Percentiles rank a stretch among this genome's conserved stretches.
phyloP scores from a whole-genome alignment of 352 stramenopile genomes.

The Phytophthora sojae region DNA sequence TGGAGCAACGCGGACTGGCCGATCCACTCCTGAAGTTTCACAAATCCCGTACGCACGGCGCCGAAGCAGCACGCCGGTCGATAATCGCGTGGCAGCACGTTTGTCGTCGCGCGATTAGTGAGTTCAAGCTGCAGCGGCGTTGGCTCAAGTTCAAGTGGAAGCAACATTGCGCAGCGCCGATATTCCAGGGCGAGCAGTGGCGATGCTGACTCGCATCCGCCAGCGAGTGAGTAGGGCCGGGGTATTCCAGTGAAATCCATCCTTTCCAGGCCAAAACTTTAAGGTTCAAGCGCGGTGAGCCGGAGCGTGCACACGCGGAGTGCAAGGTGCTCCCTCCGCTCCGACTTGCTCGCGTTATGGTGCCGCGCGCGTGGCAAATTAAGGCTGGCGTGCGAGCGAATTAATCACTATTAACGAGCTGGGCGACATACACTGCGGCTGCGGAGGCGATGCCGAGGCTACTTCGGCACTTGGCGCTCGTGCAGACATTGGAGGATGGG shows the following conservation, averaged over 20 bases:
- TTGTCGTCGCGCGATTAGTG: slow-evolving; percentile 1
- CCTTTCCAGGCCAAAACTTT: slow-evolving; percentile 22
- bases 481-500: background rate
- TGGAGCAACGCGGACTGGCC: background rate
- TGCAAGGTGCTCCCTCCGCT: slow-evolving; percentile 22
- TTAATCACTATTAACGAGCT: slow-evolving; percentile 25
- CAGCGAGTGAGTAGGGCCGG: slow-evolving; percentile 7
- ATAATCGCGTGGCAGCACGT: background rate
- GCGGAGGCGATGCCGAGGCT: background rate
- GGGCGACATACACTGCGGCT: background rate
- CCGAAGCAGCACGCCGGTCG: too few relatives aligned
- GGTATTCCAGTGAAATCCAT: slow-evolving; percentile 32
- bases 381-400: slow-evolving; percentile 12
- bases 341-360: background rate
- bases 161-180: slow-evolving; percentile 12
- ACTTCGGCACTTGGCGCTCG: background rate
- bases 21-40: slow-evolving; percentile 4
- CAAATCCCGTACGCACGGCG: background rate
- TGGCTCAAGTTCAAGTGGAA: slow-evolving; percentile 10
- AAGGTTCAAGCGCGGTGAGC: slow-evolving; percentile 26
- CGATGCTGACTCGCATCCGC: slow-evolving; percentile 1
- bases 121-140: background rate
- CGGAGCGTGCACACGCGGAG: slow-evolving; percentile 21
- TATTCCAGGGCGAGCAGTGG: slow-evolving; percentile 7
- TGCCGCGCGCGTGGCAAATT: slow-evolving; percentile 6